A percentile compares a stretch with the other conserved stretches of the same genome.
phyloP scores from a whole-genome alignment of 108 stramenopile genomes.

The Stephanodiscus triporus region DNA sequence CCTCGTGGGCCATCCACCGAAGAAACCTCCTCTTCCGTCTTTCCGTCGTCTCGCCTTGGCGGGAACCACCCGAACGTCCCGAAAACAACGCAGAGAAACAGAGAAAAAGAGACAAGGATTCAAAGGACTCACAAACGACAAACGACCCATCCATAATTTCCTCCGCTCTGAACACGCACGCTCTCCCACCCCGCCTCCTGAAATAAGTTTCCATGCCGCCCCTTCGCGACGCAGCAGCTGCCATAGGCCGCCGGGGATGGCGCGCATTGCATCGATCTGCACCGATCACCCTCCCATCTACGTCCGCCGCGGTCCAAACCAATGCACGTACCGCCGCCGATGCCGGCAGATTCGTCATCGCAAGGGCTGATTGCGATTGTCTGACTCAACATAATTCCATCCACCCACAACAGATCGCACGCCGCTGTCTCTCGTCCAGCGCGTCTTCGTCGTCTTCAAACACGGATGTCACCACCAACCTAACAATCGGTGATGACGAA shows the following conservation, averaged over 20 bases:
- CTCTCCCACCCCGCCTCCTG: neutral
- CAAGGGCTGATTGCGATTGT: neutral
- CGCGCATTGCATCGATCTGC: neutral
- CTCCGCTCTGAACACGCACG: no score
- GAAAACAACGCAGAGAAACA: neutral
- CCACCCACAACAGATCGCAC: neutral
- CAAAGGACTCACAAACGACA: no score
- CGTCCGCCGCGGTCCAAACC: neutral
- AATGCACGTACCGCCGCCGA: neutral
- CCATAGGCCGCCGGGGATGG: conserved; percentile 10
- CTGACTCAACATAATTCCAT: conserved; percentile 7
- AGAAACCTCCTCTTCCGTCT: neutral
- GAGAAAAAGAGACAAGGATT: no score
- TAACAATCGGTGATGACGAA: conserved; percentile 16
- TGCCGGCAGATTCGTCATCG: neutral
- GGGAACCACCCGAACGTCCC: neutral
- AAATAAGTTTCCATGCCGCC: conserved; percentile 4
- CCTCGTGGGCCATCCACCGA: neutral
- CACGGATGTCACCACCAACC: conserved; percentile 8
- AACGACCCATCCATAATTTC: no score
- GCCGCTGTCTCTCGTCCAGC: neutral
- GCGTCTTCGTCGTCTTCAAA: conserved; percentile 1
- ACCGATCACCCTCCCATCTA: neutral
- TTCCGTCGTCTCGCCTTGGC: neutral
- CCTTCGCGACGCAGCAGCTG: conserved; percentile 19